These are phyloP conservation scores for Hura crepitans DNA, from an alignment of 441 rosid genomes.

Conservation along the genomic window DNA sequence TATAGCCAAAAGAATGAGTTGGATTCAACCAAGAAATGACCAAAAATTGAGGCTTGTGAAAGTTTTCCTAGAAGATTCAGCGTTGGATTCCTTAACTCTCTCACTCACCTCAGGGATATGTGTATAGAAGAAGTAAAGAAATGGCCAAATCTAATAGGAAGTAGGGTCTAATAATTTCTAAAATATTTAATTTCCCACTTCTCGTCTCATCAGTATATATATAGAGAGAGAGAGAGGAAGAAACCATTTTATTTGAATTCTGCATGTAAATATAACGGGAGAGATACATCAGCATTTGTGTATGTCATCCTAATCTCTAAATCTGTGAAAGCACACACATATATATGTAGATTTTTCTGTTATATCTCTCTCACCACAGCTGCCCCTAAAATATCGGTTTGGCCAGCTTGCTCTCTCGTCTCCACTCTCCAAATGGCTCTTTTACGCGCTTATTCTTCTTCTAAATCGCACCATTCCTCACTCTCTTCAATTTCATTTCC, in stretches of 20 bases:
- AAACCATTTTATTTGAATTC: background rate
- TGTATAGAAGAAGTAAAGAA: no score
- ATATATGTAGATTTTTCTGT: constrained; percentile 11
- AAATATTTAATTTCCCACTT: no score
- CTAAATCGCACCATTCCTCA: background rate
- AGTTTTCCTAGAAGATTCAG: no score
- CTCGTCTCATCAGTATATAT: no score
- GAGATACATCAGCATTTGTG: background rate
- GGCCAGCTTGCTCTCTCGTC: constrained; percentile 35
- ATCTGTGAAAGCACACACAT: background rate
- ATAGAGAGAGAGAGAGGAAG: no score
- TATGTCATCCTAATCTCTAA: background rate
- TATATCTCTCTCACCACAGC: constrained; percentile 1
- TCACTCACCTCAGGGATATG: no score
- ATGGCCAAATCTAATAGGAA: no score
- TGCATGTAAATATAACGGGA: background rate
- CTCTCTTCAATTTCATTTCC: constrained; percentile 13
- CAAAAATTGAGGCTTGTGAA: no score
- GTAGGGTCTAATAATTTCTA: no score
- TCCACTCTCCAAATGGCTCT: constrained; percentile 27
- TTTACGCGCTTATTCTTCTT: constrained; percentile 7
- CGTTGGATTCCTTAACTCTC: no score
- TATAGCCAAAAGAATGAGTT: no score
- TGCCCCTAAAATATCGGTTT: constrained; percentile 33
- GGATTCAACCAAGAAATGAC: no score